Evolutionary conservation across 1,284 basidiomycete species (phyloP).

Genomic region (Ganoderma multipileum): DNA sequence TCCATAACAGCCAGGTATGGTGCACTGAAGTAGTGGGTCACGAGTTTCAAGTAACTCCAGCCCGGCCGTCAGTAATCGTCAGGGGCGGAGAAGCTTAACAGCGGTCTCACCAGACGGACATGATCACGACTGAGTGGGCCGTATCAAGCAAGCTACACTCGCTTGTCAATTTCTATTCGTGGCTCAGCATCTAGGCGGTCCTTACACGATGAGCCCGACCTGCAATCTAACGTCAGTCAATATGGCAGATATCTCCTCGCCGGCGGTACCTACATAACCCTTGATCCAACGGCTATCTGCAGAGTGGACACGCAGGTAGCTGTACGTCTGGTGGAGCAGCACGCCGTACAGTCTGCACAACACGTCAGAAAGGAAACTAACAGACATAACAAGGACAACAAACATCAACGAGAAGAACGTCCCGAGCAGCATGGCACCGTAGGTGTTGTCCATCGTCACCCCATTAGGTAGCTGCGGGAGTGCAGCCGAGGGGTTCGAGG

Average conservation of each 20-base stretch:
- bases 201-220: background rate
- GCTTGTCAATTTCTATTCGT: background rate
- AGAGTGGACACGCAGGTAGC: background rate
- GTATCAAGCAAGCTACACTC: background rate
- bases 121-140: background rate
- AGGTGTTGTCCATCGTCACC: constrained; percentile 12
- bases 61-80: background rate
- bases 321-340: background rate
- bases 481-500: background rate
- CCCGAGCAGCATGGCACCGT: constrained; percentile 13
- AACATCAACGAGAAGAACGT: constrained; percentile 3
- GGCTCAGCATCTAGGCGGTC: background rate
- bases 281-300: background rate
- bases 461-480: background rate
- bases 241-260: no score
- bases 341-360: background rate
- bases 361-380: background rate
- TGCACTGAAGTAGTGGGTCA: background rate
- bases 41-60: background rate
- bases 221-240: background rate
- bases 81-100: background rate
- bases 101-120: background rate
- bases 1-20: constrained; percentile 39
- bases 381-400: background rate
- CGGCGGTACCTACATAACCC: background rate